Evolutionary conservation across 2,329 filamentous ascomycete species (phyloP).

Genomic region (Nectriaceae sp.): DNA sequence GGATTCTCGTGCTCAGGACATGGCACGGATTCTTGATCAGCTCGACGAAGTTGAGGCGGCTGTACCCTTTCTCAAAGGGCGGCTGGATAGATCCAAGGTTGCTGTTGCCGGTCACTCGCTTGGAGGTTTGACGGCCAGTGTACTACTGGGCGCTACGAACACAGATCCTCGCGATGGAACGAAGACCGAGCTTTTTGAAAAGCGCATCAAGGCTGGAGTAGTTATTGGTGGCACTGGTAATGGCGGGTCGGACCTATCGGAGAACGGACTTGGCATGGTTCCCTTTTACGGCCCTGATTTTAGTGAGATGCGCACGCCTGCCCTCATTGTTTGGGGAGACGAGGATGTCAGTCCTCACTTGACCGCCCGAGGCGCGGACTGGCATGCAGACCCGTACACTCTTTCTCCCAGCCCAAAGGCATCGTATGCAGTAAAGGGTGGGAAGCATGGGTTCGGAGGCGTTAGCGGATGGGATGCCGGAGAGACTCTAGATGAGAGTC

Average conservation of each 20-base stretch:
- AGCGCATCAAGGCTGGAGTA: slow-evolving; percentile 27
- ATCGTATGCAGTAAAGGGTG: slow-evolving; percentile 19
- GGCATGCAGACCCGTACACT: slow-evolving; percentile 26
- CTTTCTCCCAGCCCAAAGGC: slow-evolving; percentile 19
- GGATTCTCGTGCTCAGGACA: slow-evolving; percentile 22
- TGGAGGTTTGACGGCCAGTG: slow-evolving; percentile 17
- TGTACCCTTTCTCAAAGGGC: slow-evolving; percentile 22
- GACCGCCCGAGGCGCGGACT: slow-evolving; percentile 21
- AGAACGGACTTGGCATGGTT: slow-evolving; percentile 13
- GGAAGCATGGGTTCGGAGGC: slow-evolving; percentile 28
- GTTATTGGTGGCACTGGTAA: slow-evolving; percentile 24
- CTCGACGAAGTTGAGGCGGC: slow-evolving; percentile 23
- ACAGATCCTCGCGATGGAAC: slow-evolving; percentile 21
- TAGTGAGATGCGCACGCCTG: slow-evolving; percentile 17
- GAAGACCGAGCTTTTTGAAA: slow-evolving; percentile 11
- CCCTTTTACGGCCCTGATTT: slow-evolving; percentile 24
- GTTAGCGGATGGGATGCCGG: slow-evolving; percentile 28
- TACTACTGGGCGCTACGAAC: slow-evolving; percentile 24
- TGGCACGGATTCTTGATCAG: slow-evolving; percentile 24
- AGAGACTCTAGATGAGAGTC: slow-evolving; percentile 26
- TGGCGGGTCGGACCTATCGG: slow-evolving; percentile 14
- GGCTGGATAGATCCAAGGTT: slow-evolving; percentile 24
- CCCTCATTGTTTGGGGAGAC: slow-evolving; percentile 27
- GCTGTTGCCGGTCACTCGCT: slow-evolving; percentile 28
- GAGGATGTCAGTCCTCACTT: slow-evolving; percentile 23